Conservation (phyloP, 225 moss, liverwort and hornwort species). For the Antitrichia curtipendula region DNA sequence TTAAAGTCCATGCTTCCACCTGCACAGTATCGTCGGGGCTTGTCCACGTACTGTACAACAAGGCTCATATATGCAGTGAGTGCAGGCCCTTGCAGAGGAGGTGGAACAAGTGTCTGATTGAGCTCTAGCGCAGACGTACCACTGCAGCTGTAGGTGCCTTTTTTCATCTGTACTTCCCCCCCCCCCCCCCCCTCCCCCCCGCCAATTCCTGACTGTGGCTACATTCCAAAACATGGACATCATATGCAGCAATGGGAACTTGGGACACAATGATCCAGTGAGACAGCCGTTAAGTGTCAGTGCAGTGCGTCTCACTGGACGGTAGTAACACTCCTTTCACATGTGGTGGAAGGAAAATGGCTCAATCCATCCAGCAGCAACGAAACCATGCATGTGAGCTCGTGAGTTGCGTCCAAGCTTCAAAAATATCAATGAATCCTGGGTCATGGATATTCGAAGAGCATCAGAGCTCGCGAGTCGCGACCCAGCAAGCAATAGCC, state of each 20-base stretch:
- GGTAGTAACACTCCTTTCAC: neutral
- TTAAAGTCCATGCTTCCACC: neutral
- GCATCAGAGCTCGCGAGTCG: neutral
- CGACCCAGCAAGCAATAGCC: neutral
- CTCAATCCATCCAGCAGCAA: neutral
- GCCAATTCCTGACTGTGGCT: neutral
- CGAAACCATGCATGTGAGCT: neutral
- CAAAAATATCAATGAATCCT: neutral
- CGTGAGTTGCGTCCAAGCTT: neutral
- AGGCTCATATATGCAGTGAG: neutral
- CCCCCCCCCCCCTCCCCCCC: no score
- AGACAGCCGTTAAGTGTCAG: neutral
- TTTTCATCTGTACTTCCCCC: neutral
- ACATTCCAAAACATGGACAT: neutral
- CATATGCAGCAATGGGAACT: neutral
- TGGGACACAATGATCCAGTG: neutral
- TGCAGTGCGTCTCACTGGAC: neutral
- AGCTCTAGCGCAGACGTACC: neutral
- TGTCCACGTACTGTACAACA: neutral
- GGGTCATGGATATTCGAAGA: neutral
- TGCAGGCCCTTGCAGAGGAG: constrained; percentile 4
- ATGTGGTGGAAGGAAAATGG: neutral
- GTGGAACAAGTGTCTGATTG: constrained; percentile 10
- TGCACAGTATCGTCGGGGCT: neutral
- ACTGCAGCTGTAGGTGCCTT: neutral